Base-by-base conservation (phyloP, 768 basidiomycete genomes). In the Rhizopogon rudus region DNA sequence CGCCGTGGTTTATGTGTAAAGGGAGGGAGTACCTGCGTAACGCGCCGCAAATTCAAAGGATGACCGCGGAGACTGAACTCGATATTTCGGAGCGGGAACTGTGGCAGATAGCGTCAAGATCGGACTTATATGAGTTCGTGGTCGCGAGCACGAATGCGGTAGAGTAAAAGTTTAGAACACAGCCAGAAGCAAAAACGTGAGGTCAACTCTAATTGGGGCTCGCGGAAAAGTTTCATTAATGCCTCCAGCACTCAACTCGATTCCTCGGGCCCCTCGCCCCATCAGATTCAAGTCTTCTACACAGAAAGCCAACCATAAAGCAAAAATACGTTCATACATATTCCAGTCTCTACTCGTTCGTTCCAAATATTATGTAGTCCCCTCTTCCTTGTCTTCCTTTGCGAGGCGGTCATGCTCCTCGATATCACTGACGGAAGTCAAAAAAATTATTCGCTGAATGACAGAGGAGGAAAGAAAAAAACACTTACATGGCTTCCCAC, bases 381-480 rank as follows among this genome's bases (percentile, higher is more conserved):
- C 14, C 45, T 60, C 57, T 28, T 28, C 35, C 56, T 70, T 76
- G 61, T 83, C 80, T 46, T 68, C 56, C 5, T 71, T 70, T 14
- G 87, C 86, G 17, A 82, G 75, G 28, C 76, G 74, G 66, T 91
- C 87, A 62, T 91, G 88, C 60, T 83, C 84, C 56, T 88, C 87
- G 60, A 91, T 91, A 62, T 88, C 78, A 55, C 88, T 91, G 65
- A 6, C 1, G 44, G 45, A 52, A 31, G 54, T 20, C 13, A 41
- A 33, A 51, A 37, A 54, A 22, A 40, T 61, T 40, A 55, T 48
- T 16, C 39, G 4, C 25, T 3, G 25, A 25, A 31, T 29, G 31
- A 31, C 56, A n/a, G n/a, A n/a, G 43, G n/a, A 52, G 40, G 43
- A 14, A 37, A 6, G 31, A 40, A 29, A 39, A 33, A 12, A 22